phyloP scores from a whole-genome alignment of 2,329 filamentous ascomycete species.

The Fusarium vanettenii region DNA sequence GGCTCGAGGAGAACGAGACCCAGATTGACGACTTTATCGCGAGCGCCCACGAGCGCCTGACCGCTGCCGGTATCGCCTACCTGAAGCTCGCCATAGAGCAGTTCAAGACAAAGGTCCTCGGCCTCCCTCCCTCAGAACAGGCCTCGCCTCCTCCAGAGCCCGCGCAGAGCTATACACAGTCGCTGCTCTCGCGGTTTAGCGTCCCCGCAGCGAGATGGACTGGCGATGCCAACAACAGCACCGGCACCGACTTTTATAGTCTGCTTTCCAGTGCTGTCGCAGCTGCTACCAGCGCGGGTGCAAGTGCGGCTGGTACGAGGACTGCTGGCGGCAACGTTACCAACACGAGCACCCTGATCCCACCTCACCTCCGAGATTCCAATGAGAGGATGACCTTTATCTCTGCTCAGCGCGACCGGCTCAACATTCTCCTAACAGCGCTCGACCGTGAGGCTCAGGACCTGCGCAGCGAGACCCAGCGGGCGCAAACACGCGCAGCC shows the following conservation, averaged over 20 bases:
- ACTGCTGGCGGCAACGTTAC: slow-evolving; percentile 33
- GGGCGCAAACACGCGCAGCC: slow-evolving; percentile 34
- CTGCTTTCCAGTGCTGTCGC: slow-evolving; percentile 81
- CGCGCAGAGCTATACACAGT: slow-evolving; percentile 77
- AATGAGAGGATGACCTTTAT: slow-evolving; percentile 80
- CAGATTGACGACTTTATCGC: slow-evolving; percentile 93
- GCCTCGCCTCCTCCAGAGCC: slow-evolving; percentile 54
- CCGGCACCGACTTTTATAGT: slow-evolving; percentile 77
- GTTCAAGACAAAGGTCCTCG: slow-evolving; percentile 82
- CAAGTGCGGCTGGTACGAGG: slow-evolving; percentile 48
- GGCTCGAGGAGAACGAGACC: slow-evolving; percentile 85
- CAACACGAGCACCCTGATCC: slow-evolving; percentile 73
- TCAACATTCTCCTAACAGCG: slow-evolving; percentile 79
- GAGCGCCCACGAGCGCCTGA: slow-evolving; percentile 81
- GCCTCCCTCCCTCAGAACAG: slow-evolving; percentile 69
- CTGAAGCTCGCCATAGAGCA: slow-evolving; percentile 77
- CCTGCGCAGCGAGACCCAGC: slow-evolving; percentile 55
- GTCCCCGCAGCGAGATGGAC: slow-evolving; percentile 76
- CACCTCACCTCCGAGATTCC: slow-evolving; percentile 72
- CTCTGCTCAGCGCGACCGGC: slow-evolving; percentile 79
- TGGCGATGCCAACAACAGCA: slow-evolving; percentile 58
- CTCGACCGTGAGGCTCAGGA: slow-evolving; percentile 82
- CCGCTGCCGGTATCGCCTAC: slow-evolving; percentile 80
- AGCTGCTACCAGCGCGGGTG: slow-evolving; percentile 63
- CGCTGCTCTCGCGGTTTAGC: slow-evolving; percentile 86